These are phyloP conservation scores for Amphibolis antarctica DNA, from an alignment of 106 monocot species.

Conservation along the genomic window DNA sequence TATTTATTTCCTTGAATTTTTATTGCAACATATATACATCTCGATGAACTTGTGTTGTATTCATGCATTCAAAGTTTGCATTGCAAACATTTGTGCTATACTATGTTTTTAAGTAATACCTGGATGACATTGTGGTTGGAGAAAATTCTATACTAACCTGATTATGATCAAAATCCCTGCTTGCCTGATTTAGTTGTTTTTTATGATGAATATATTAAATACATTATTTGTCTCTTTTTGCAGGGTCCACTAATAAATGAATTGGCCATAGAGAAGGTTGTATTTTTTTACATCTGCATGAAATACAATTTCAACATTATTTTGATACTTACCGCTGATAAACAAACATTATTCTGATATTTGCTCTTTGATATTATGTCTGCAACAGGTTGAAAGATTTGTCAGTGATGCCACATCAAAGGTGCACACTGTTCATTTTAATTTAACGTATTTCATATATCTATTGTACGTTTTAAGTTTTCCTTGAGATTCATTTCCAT, in stretches of 20 bases:
- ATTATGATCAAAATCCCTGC: too few relatives aligned
- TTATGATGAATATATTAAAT: not conserved
- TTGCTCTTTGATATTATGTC: not conserved
- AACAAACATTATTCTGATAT: not conserved
- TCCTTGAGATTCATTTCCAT: too few relatives aligned
- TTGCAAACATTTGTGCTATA: too few relatives aligned
- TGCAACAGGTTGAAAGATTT: constrained; percentile 62
- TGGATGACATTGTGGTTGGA: too few relatives aligned
- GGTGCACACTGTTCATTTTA: constrained; percentile 27
- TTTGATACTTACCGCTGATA: not conserved
- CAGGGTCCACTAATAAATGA: constrained; percentile 98
- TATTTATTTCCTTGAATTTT: too few relatives aligned
- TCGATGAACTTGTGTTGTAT: too few relatives aligned
- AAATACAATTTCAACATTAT: constrained; percentile 1
- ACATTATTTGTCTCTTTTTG: constrained; percentile 4
- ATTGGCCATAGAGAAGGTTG: constrained; percentile 84
- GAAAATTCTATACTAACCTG: too few relatives aligned
- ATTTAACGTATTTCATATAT: not conserved
- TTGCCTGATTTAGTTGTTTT: not conserved
- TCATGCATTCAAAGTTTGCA: too few relatives aligned
- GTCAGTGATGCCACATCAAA: constrained; percentile 77
- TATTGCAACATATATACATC: too few relatives aligned
- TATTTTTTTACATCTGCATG: not conserved
- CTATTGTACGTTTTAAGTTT: not conserved
- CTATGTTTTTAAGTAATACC: too few relatives aligned